Evolutionary conservation across 257 asterid species (phyloP).

Genomic region (Henckelia pumila): DNA sequence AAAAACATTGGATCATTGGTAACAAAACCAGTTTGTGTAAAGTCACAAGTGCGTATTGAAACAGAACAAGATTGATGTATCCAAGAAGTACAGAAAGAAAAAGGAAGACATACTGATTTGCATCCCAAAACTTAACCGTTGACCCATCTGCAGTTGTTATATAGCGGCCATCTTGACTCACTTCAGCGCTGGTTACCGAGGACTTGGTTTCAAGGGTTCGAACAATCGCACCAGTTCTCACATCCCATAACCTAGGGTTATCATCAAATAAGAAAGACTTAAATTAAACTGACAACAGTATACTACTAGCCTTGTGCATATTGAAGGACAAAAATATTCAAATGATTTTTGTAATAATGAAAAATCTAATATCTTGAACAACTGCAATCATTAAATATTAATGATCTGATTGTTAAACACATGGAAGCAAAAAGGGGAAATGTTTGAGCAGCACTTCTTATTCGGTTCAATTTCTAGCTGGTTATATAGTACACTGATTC

Average conservation of each 20-base stretch:
- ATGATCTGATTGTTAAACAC: neutral
- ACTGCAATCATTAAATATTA: neutral
- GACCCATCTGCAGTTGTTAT: conserved; percentile 93
- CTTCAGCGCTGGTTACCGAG: conserved; percentile 93
- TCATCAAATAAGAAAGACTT: conserved; percentile 18
- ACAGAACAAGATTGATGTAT: neutral
- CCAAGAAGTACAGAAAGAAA: neutral
- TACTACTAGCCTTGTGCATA: neutral
- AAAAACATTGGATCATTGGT: neutral
- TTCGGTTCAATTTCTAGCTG: neutral
- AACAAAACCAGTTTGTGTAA: neutral
- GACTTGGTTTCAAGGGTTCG: conserved; percentile 86
- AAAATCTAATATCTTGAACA: neutral
- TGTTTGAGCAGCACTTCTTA: neutral
- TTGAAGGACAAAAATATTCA: neutral
- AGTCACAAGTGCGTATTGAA: neutral
- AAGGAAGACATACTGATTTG: conserved; percentile 66
- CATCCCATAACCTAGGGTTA: conserved; percentile 82
- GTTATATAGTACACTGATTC: neutral
- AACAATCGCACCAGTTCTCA: conserved; percentile 81
- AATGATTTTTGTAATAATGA: neutral
- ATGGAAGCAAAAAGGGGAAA: neutral
- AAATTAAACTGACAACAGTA: conserved; percentile 2
- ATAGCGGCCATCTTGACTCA: conserved; percentile 91
- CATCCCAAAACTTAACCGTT: conserved; percentile 92